Conservation (phyloP, 1,139 yeast species). For the Suhomyces wounanorum region DNA sequence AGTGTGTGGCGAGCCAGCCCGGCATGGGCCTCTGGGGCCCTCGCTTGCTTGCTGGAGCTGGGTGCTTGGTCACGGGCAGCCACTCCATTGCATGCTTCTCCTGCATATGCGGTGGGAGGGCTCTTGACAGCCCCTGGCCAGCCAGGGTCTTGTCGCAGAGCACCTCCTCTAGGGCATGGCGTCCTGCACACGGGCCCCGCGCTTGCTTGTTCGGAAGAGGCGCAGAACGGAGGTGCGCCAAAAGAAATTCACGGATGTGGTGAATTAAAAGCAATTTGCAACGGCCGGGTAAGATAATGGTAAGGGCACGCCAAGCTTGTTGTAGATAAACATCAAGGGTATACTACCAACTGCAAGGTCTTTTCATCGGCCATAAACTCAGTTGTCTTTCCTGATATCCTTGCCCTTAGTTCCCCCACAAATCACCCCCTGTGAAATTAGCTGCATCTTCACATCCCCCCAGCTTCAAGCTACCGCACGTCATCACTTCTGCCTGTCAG, state of each 20-base stretch:
- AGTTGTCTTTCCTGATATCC: neutral
- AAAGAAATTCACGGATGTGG: conserved; percentile 12
- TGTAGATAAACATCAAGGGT: conserved; percentile 6
- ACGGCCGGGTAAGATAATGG: conserved; percentile 12
- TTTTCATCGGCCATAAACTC: neutral
- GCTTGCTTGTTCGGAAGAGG: conserved; percentile 1
- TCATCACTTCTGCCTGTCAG: neutral
- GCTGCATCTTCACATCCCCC: neutral
- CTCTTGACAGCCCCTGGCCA: neutral
- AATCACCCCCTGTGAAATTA: neutral
- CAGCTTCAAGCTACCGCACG: neutral
- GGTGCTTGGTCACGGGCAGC: too few relatives aligned
- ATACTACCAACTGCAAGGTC: neutral
- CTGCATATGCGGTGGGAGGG: neutral
- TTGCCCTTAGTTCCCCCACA: neutral
- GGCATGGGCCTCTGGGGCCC: neutral
- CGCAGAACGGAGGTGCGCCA: conserved; percentile 5
- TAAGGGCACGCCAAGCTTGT: conserved; percentile 4
- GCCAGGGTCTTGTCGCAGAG: neutral
- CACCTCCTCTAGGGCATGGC: neutral
- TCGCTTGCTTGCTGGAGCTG: neutral
- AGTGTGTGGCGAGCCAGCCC: neutral
- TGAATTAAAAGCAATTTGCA: conserved; percentile 12
- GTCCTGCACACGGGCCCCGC: neutral
- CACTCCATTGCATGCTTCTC: too few relatives aligned